Base-by-base conservation (phyloP, 2,329 filamentous ascomycete genomes). In the Aspergillus terreus region DNA sequence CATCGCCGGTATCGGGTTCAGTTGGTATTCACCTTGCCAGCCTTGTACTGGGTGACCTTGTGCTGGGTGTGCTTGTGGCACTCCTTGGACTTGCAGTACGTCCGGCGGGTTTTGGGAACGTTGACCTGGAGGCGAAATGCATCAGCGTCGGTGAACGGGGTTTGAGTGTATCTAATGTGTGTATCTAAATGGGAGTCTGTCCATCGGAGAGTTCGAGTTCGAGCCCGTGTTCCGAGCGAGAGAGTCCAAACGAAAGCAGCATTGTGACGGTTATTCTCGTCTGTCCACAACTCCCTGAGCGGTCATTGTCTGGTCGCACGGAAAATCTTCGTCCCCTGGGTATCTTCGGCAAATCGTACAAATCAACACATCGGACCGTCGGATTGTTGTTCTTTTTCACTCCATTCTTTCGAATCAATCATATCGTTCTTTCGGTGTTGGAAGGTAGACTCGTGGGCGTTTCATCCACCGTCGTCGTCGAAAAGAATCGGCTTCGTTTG, bases 21-120 rank as follows among this genome's bases (percentile, higher is more conserved):
- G 53, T 56, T 60, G 50, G 51, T 59, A 58, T 76, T 68, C 77
- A 87, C 85, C 86, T 95, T 95, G 78, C 90, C 90, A 74, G 90
- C 89, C 83, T 95, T 96, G 87, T 96, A 95, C 82, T 95, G 90
- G 68, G 90, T 94, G 74, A 94, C 89, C 82, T 90, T 90, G 84
- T 92, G 88, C 78, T 90, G 86, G 72, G 87, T 90, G 84, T 92
- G 88, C 82, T 91, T 90, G 86, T 82, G 82, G 89, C 91, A 95
- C 73, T 90, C 85, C 83, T 88, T 92, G 83, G 88, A 88, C 84
- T 95, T 95, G 90, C 90, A 95, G 83, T 91, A 96, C 78, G 92
- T 96, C 82, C 90, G 88, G 76, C 91, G 86, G 77, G 91, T 96
- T 84, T 96, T 96, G 74, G 92, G 91, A 82, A 96, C 88, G 89